Evolutionary conservation across 345 rosid genomes (phyloP), one percentile per base, ranked within the genome.

Genomic region (Geranium rotundifolium): DNA sequence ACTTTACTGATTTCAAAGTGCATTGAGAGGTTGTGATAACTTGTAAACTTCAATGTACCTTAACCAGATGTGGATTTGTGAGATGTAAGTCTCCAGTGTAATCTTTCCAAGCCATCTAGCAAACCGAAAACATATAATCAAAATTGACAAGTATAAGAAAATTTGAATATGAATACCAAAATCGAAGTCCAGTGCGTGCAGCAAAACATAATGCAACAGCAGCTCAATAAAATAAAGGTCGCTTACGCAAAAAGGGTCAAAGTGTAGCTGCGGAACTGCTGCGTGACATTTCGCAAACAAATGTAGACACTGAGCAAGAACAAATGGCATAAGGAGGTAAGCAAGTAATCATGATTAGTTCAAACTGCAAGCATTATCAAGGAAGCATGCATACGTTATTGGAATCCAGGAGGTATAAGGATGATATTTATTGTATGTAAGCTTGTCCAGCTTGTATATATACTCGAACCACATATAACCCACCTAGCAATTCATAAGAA

Each of bases 321-420:
- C 8, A 27, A 15, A 41, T 29, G 62, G 27, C 37, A 34, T 34
- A 72, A 63, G 5, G 3, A 14, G 30, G 61, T 49, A 19, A 57
- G 69, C 54, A 55, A 52, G 18, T 29, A 14, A 49, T 34, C 57
- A 29, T 58, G 15, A 17, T 37, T 12, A 54, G 59, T 27, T 61
- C 2, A 72, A 63, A 58, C 37, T 19, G 16, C 5, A 50, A 60
- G 54, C 18, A 50, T 19, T 70, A 17, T 31, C 29, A 71, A 61
- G 16, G 57, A 65, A 61, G 29, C 68, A 63, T 57, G 34, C 90
- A 12, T 85, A 93, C 99, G 99, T 90, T 63, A 93, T 86, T 39
- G 99, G 99, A 73, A 93, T 93, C 99, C 99, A 93, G 4, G 99
- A 93, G 60, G 97, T 93, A 69, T 90, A 93, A 59, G 99, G 99